Evolutionary conservation across 805 yeast genomes (phyloP).

Genomic region (Candida nonsorbophila): DNA sequence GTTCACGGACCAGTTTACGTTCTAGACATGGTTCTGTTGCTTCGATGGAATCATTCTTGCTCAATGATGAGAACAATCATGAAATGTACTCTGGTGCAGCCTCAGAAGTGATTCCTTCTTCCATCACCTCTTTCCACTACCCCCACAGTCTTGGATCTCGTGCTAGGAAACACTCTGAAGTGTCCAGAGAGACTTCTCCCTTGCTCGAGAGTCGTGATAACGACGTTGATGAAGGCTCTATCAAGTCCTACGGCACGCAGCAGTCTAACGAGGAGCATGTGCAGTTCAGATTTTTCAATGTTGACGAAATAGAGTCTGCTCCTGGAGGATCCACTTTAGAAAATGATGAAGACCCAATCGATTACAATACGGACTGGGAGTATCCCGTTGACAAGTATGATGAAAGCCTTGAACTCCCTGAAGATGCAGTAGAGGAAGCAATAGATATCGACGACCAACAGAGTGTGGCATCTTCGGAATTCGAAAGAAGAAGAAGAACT

Average conservation of each 20-base stretch:
- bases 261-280: slow-evolving; percentile 30
- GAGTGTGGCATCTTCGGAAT: slow-evolving; percentile 7
- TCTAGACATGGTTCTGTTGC: slow-evolving; percentile 29
- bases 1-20: neutral
- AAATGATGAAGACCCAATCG: slow-evolving; percentile 50
- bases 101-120: slow-evolving; percentile 69
- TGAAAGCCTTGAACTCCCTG: slow-evolving; percentile 2
- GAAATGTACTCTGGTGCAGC: slow-evolving; percentile 80
- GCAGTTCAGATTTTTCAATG: slow-evolving; percentile 75
- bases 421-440: slow-evolving; percentile 5
- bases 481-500: slow-evolving; percentile 10
- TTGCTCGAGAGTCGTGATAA: slow-evolving; percentile 17
- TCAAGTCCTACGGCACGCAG: slow-evolving; percentile 28
- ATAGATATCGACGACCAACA: slow-evolving; percentile 4
- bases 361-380: slow-evolving; percentile 75
- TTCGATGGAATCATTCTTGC: slow-evolving; percentile 26
- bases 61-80: slow-evolving; percentile 56
- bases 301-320: slow-evolving; percentile 79
- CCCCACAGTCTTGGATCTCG: slow-evolving; percentile 45
- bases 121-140: slow-evolving; percentile 72
- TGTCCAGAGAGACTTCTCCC: slow-evolving; percentile 31
- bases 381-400: slow-evolving; percentile 45
- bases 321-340: slow-evolving; percentile 82
- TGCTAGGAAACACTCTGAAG: slow-evolving; percentile 7
- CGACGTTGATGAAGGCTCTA: slow-evolving; percentile 27